Base-by-base conservation (phyloP, 768 basidiomycete genomes). In the Wakefieldia striispora region DNA sequence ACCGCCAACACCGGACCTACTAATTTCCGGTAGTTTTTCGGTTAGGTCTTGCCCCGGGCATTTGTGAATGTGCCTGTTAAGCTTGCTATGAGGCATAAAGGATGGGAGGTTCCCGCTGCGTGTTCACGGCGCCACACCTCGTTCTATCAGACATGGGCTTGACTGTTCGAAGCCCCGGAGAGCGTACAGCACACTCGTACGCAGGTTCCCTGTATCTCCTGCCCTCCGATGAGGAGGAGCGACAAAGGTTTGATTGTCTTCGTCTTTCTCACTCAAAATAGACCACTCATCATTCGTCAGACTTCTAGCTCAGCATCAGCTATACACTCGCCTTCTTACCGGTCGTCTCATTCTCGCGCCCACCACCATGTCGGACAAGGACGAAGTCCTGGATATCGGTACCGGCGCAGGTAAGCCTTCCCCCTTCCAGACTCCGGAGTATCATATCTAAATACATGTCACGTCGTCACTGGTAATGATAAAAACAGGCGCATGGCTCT, bases 151-250 rank as follows among this genome's bases (percentile, higher is more conserved):
- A 29, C 27, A 33, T 33, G 31, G 14, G 31, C 14, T 33, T 33
- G 33, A 27, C 29, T 8, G 43, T 43, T 5, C 45, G 51, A 23
- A 45, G 6, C 20, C 6, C 20, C 16, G 40, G 24, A 16, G 54
- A 55, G 37, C 59, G 58, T 12, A 47, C 53, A 0, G 27, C 62
- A 14, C 59, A 64, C 36, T 64, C 62, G 1, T 47, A 56, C 26
- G 19, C 48, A 9, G 62, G 62, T 23, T 40, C 55, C 20, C 43
- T 55, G 0, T 67, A 67, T 36, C 39, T 65, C 16, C 51, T 65
- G 3, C 65, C 64, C 17, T 59, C 56, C 5, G 62, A 65, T 4
- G 62, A 65, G 13, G 51, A 60, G 39, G 64, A 67, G 38, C 54
- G 60, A 14, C 39, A 58, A 37, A 65, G 59, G 62, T 64, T 40